Base-by-base conservation (phyloP, 495 filamentous ascomycete species). In the Podospora didyma region DNA sequence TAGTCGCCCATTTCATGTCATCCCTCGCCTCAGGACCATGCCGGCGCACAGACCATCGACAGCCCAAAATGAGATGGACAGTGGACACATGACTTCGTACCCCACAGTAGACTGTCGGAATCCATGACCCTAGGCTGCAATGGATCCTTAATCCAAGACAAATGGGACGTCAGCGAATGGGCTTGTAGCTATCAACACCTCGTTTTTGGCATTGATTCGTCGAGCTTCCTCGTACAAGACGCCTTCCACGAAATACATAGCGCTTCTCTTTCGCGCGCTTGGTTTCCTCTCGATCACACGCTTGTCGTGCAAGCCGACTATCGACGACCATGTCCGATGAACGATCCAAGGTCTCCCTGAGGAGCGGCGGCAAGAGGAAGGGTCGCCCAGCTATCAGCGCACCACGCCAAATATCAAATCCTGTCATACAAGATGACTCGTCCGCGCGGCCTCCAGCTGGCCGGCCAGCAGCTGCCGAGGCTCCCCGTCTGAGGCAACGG, bases 301-400 rank as follows among this genome's bases (percentile, higher is more conserved):
- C n/a, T 24, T 17, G 42, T 31, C 39, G 41, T 14, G 37, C 46
- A 53, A 48, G 28, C 17, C 6, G 31, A 10, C 14, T n/a, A 14
- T 12, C 51, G 14, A 37, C 11, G 64, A 58, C 62, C 53, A 80
- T 79, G 71, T 84, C 86, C 51, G 86, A 90, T 61, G 86, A 84
- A 56, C 75, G 78, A 66, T 75, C 84, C 66, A 89, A 89, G 69
- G 88, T 96, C 64, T 97, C 93, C 46, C 85, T 98, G 55, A 86
- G 94, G 54, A 96, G 72, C 60, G 77, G 74, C 26, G 66, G 87
- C 65, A 96, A 94, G 77, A 82, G 89, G 63, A 88, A 90, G 53
- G 82, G 80, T 16, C 83, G 85, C 9, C 86, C 88, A 48, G 80
- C 86, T 59, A 91, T 95, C 71, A 91, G 89, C 72, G 87, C 87